These are phyloP conservation scores for Pythium coloratum DNA, from an alignment of 352 stramenopile species.

Conservation along the genomic window DNA sequence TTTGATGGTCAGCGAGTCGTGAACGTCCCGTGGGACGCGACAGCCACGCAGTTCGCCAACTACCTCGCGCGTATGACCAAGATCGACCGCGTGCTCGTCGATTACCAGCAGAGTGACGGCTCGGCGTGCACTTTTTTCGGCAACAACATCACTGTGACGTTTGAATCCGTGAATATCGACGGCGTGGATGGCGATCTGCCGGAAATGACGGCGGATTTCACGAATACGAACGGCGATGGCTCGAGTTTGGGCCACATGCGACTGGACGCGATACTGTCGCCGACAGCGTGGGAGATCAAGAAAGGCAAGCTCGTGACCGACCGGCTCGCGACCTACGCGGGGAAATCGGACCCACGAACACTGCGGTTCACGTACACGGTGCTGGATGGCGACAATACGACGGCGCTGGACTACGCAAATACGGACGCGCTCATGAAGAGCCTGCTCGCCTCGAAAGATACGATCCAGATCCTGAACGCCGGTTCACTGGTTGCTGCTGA, in stretches of 20 bases:
- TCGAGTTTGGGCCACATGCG: conserved; percentile 45
- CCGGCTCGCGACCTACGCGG: conserved; percentile 37
- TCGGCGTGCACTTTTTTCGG: conserved; percentile 72
- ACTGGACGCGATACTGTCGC: conserved; percentile 40
- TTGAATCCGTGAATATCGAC: conserved; percentile 72
- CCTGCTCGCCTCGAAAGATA: conserved; percentile 21
- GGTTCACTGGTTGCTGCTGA: conserved; percentile 33
- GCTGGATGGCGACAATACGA: conserved; percentile 52
- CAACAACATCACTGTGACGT: conserved; percentile 80
- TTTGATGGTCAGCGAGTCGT: conserved; percentile 54
- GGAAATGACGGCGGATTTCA: conserved; percentile 49
- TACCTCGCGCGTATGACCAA: conserved; percentile 66
- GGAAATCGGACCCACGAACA: conserved; percentile 33
- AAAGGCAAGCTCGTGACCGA: conserved; percentile 50
- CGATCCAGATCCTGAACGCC: conserved; percentile 44
- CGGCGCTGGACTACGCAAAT: conserved; percentile 62
- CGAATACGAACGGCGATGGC: conserved; percentile 49
- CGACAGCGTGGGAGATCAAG: conserved; percentile 62
- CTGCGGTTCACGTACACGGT: conserved; percentile 72
- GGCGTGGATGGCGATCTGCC: conserved; percentile 66
- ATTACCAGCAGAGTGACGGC: conserved; percentile 61
- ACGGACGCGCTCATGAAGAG: conserved; percentile 57
- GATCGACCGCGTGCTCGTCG: conserved; percentile 55
- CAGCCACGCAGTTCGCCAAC: conserved; percentile 36
- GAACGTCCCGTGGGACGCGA: conserved; percentile 73